A percentile compares a stretch with the other conserved stretches of the same genome.
These are phyloP conservation scores for Ophiostoma quercus DNA, from an alignment of 2,329 filamentous ascomycete species.

Conservation along the genomic window DNA sequence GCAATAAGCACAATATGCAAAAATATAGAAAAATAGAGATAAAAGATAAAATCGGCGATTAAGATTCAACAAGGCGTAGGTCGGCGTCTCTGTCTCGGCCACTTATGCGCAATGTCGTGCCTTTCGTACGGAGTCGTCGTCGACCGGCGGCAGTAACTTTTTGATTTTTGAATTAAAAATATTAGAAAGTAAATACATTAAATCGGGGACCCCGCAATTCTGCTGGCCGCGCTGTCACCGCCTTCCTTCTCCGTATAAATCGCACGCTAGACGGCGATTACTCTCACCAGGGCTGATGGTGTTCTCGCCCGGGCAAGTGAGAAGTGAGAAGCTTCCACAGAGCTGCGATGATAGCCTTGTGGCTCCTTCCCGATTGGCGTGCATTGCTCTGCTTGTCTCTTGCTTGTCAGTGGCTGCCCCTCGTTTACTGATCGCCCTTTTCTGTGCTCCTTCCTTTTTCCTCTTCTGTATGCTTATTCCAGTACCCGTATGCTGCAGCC, in stretches of 20 bases:
- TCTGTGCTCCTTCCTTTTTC: not conserved
- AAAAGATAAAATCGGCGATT: not conserved
- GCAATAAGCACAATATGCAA: not conserved
- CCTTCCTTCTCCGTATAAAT: constrained; percentile 11
- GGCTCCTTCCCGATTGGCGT: constrained; percentile 17
- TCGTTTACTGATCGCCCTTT: not conserved
- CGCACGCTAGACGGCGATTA: not conserved
- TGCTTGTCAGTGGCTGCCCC: not conserved
- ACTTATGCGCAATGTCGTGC: constrained; percentile 1
- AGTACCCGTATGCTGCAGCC: constrained; percentile 8
- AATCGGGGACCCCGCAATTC: constrained; percentile 18
- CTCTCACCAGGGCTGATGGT: not conserved
- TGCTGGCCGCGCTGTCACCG: constrained; percentile 13
- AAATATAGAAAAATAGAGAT: not conserved
- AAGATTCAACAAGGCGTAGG: not conserved
- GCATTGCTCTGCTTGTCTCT: not conserved
- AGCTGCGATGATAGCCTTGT: constrained; percentile 10
- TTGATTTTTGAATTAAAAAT: constrained; percentile 3
- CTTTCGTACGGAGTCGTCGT: constrained; percentile 11
- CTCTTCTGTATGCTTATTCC: not conserved
- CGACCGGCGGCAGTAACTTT: not conserved
- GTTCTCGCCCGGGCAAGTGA: not conserved
- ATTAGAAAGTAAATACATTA: not conserved
- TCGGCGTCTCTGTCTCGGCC: constrained; percentile 7
- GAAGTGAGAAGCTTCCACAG: not conserved